A percentile compares a stretch with the other conserved stretches of the same genome.
Evolutionary conservation across 2,329 filamentous ascomycete species (phyloP).

Genomic region (Trichophyton rubrum): DNA sequence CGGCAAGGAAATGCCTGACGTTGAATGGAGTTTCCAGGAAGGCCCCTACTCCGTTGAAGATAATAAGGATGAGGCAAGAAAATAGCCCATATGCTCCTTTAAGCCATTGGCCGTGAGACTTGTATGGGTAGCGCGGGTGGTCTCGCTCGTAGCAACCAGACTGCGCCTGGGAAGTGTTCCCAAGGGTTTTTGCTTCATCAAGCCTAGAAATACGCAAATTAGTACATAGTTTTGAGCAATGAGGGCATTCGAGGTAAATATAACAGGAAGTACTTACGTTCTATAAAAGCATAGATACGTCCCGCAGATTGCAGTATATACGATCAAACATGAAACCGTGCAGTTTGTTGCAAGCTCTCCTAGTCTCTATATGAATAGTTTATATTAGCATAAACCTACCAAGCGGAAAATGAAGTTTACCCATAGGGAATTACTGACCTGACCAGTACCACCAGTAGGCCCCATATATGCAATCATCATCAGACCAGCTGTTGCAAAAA

Average conservation of each 20-base stretch:
- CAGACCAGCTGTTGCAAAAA: conserved; percentile 29
- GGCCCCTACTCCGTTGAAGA: conserved; percentile 16
- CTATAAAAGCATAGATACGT: conserved; percentile 27
- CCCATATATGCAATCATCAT: conserved; percentile 33
- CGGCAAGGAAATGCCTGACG: conserved; percentile 26
- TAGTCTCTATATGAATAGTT: conserved; percentile 19
- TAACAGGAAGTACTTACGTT: conserved; percentile 18
- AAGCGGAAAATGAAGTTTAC: conserved; percentile 3
- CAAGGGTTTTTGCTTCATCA: conserved; percentile 28
- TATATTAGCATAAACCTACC: conserved; percentile 4
- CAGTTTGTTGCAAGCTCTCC: conserved; percentile 29
- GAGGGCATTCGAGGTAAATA: neutral
- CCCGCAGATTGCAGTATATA: conserved; percentile 30
- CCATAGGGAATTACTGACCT: conserved; percentile 19
- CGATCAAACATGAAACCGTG: conserved; percentile 30
- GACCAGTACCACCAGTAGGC: conserved; percentile 25
- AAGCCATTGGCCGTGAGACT: conserved; percentile 19
- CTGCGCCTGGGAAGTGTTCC: conserved; percentile 25
- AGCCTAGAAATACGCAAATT: conserved; percentile 19
- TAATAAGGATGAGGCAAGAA: conserved; percentile 13
- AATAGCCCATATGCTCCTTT: conserved; percentile 19
- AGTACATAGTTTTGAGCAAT: neutral
- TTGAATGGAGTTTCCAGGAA: conserved; percentile 23
- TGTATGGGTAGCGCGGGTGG: conserved; percentile 20
- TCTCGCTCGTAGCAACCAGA: conserved; percentile 16